Evolutionary conservation across 1,284 basidiomycete genomes (phyloP).

Genomic region (Ceratobasidium theobromae): DNA sequence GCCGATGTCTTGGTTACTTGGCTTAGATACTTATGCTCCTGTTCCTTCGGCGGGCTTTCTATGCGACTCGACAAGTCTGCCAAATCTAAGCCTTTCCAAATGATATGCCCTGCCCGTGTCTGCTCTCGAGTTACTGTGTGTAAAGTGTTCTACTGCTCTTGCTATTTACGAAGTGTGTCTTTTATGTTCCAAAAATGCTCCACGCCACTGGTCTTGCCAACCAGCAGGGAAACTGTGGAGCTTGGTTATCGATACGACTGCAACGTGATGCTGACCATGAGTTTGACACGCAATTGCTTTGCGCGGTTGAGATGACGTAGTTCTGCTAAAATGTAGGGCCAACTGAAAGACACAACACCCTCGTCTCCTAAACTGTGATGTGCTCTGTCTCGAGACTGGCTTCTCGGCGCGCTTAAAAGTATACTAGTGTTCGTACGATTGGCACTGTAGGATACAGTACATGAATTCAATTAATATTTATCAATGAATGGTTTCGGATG

Average conservation of each 20-base stretch:
- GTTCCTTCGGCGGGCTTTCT: conserved; percentile 27
- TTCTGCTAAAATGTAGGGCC: background rate
- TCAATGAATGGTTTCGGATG: background rate
- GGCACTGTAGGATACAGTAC: background rate
- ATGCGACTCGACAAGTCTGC: conserved; percentile 26
- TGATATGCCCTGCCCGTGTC: conserved; percentile 24
- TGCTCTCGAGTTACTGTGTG: conserved; percentile 29
- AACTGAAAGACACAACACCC: background rate
- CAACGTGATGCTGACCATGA: conserved; percentile 6
- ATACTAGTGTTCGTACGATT: background rate
- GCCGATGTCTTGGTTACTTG: conserved; percentile 20
- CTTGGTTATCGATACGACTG: background rate
- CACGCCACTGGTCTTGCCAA: conserved; percentile 10
- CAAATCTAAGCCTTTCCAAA: conserved; percentile 18
- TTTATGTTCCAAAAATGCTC: background rate
- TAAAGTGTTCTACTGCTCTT: conserved; percentile 25
- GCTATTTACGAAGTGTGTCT: conserved; percentile 31
- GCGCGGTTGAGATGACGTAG: background rate
- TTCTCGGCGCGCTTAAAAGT: no score
- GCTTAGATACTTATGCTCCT: conserved; percentile 20
- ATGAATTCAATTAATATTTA: background rate
- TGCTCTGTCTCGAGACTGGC: no score
- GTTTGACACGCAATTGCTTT: conserved; percentile 1
- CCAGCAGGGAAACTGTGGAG: conserved; percentile 7
- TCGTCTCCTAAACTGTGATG: no score